Conservation (phyloP, 1,139 yeast genomes). For the Magnusiomyces ingens region DNA sequence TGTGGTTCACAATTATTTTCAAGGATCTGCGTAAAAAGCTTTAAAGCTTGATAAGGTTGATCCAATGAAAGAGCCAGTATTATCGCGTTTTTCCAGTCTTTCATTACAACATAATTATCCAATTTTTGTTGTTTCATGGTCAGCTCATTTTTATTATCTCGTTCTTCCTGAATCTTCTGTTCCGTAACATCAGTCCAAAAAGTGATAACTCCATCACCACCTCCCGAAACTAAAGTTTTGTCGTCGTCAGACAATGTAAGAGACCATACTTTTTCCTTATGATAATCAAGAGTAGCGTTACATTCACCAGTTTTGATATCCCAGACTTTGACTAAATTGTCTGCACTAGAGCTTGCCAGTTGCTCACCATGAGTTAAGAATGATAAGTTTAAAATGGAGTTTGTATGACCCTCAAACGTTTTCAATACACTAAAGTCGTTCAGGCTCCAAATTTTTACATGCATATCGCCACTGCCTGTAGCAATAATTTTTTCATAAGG, state of each 20-base stretch:
- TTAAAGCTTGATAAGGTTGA: constrained; percentile 78
- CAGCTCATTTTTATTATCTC: constrained; percentile 35
- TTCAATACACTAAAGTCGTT: constrained; percentile 65
- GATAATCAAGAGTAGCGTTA: constrained; percentile 78
- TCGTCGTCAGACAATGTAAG: constrained; percentile 58
- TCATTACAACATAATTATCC: constrained; percentile 58
- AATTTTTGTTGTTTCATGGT: constrained; percentile 86
- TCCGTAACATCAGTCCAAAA: constrained; percentile 86
- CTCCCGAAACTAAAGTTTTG: constrained; percentile 69
- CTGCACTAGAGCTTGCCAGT: constrained; percentile 83
- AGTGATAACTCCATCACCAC: constrained; percentile 88
- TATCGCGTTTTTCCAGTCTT: constrained; percentile 87
- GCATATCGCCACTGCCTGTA: constrained; percentile 87
- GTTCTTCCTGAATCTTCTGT: constrained; percentile 46
- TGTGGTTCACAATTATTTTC: constrained; percentile 24
- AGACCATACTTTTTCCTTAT: constrained; percentile 94
- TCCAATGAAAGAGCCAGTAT: constrained; percentile 74
- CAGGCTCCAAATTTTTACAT: constrained; percentile 83
- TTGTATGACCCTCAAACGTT: constrained; percentile 92
- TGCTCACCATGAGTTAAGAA: constrained; percentile 64
- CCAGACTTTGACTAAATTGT: constrained; percentile 91
- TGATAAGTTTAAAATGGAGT: constrained; percentile 76
- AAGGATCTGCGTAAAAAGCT: constrained; percentile 56
- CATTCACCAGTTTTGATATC: constrained; percentile 67
- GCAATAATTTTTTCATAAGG: constrained; percentile 64